Percentiles rank a stretch among this genome's conserved stretches.
Conservation (phyloP, 2,329 filamentous ascomycete species). For the Gnomoniopsis smithogilvyi region DNA sequence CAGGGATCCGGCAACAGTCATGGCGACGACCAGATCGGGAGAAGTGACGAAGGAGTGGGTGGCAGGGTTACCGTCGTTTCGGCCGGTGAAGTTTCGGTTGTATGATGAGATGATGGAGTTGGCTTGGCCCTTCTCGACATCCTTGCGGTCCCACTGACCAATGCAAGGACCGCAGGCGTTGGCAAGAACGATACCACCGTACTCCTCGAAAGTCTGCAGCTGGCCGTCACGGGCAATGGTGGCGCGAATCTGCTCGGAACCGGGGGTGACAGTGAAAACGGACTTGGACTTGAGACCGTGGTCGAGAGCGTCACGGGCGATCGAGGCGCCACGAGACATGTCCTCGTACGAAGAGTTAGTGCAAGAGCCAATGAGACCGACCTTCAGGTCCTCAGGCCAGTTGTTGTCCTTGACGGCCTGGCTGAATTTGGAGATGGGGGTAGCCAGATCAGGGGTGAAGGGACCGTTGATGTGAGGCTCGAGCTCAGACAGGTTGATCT, state of each 20-base stretch:
- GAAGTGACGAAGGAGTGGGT: constrained; percentile 48
- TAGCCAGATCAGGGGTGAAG: constrained; percentile 97
- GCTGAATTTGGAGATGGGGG: constrained; percentile 96
- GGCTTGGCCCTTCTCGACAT: constrained; percentile 90
- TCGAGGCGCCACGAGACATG: constrained; percentile 90
- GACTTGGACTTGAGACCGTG: constrained; percentile 94
- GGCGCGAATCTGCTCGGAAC: constrained; percentile 93
- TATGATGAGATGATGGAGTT: constrained; percentile 99
- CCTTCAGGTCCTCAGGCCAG: constrained; percentile 96
- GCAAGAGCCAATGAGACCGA: constrained; percentile 96
- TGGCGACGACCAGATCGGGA: constrained; percentile 41
- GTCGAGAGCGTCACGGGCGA: constrained; percentile 84
- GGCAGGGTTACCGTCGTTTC: constrained; percentile 62
- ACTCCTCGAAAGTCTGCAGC: constrained; percentile 92
- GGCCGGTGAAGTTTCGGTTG: constrained; percentile 99
- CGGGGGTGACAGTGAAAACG: constrained; percentile 91
- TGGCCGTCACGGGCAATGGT: constrained; percentile 90
- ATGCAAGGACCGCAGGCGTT: constrained; percentile 94
- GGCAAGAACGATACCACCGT: constrained; percentile 89
- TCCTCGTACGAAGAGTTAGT: constrained; percentile 87
- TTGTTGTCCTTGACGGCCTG: constrained; percentile 89
- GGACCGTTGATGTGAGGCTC: constrained; percentile 99
- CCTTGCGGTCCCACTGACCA: constrained; percentile 90
- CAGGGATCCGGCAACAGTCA: constrained; percentile 37
- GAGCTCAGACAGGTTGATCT: constrained; percentile 91